These are phyloP conservation scores for Lepidium africanum DNA, from an alignment of 345 rosid species.

Conservation along the genomic window DNA sequence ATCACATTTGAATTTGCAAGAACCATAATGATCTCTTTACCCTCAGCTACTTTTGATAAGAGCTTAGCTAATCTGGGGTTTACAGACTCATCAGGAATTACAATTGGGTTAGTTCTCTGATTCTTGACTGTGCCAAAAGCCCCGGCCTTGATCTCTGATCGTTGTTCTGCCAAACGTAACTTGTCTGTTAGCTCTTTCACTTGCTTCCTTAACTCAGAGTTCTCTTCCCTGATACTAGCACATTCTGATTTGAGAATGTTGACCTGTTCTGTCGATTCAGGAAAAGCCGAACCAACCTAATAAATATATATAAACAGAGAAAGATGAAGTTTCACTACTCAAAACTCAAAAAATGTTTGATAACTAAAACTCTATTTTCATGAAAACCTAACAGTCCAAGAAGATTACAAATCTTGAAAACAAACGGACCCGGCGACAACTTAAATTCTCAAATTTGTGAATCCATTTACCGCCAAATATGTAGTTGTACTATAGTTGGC, in stretches of 20 bases:
- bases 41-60: conserved; percentile 50
- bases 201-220: conserved; percentile 48
- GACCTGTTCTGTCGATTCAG: conserved; percentile 56
- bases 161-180: conserved; percentile 51
- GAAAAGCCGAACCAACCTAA: conserved; percentile 37
- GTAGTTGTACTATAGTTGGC: too few relatives aligned
- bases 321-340: not conserved
- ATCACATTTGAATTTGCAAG: conserved; percentile 79
- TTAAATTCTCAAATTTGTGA: not conserved
- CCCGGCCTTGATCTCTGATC: conserved; percentile 62
- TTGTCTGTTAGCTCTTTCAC: conserved; percentile 50
- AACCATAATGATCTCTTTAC: conserved; percentile 67
- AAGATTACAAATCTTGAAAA: not conserved
- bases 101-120: conserved; percentile 54
- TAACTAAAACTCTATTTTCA: too few relatives aligned
- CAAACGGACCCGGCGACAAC: not conserved
- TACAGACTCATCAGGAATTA: conserved; percentile 61
- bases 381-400: too few relatives aligned
- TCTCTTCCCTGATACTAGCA: conserved; percentile 46
- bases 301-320: not conserved
- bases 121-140: conserved; percentile 74
- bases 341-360: not conserved
- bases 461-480: not conserved
- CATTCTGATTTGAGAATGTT: conserved; percentile 56
- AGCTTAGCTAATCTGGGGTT: conserved; percentile 69